phyloP scores from a whole-genome alignment of 306 rosid genomes.

The Vigna mungo region DNA sequence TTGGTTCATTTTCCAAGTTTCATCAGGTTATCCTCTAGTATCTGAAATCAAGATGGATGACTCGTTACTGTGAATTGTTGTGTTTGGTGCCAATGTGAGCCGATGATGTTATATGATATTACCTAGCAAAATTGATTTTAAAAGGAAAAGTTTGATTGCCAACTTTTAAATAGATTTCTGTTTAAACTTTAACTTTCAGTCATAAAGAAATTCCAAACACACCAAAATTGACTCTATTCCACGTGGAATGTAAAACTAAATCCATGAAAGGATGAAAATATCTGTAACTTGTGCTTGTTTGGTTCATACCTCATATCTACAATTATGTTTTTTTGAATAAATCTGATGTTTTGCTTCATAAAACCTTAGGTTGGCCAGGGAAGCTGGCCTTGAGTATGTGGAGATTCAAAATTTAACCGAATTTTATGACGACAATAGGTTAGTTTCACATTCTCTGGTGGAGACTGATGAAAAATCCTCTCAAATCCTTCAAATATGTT shows the following conservation, averaged over 20 bases:
- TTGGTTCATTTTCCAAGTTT: slow-evolving; percentile 97
- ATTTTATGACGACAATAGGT: slow-evolving; percentile 97
- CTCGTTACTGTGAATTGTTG: slow-evolving; percentile 22
- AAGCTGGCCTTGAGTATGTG: slow-evolving; percentile 94
- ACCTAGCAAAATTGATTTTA: slow-evolving; percentile 28
- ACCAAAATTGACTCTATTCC: slow-evolving; percentile 22
- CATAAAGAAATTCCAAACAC: slow-evolving; percentile 14
- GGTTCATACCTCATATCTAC: slow-evolving; percentile 15
- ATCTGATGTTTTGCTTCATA: slow-evolving; percentile 34
- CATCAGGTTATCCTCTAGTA: slow-evolving; percentile 68
- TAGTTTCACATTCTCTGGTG: slow-evolving; percentile 37
- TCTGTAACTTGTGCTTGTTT: slow-evolving; percentile 19
- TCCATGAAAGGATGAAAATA: neutral
- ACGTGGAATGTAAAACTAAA: slow-evolving; percentile 18
- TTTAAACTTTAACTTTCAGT: slow-evolving; percentile 20
- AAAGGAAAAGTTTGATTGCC: slow-evolving; percentile 19
- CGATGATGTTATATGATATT: slow-evolving; percentile 25
- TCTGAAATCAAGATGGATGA: slow-evolving; percentile 38
- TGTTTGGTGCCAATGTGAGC: slow-evolving; percentile 20
- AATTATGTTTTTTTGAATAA: slow-evolving; percentile 27
- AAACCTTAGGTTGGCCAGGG: slow-evolving; percentile 87
- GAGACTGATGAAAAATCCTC: slow-evolving; percentile 19
- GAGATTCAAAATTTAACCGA: slow-evolving; percentile 96
- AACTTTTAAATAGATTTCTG: neutral
- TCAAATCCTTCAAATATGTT: slow-evolving; percentile 33